Conservation (phyloP, 2,329 filamentous ascomycete genomes). For the Exophiala sp. region DNA sequence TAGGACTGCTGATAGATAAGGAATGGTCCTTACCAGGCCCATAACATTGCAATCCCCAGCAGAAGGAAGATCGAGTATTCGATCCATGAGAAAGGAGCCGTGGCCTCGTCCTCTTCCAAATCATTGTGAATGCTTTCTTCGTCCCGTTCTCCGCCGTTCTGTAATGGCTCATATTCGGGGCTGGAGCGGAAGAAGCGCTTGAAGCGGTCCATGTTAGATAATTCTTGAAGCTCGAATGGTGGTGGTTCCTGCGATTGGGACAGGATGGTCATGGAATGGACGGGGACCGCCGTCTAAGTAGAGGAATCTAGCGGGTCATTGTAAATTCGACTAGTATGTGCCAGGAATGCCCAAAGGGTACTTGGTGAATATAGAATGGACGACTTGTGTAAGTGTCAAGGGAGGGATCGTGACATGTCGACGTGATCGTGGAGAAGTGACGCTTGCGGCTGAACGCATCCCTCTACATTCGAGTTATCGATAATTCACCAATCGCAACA, state of each 20-base stretch:
- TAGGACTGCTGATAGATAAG: no score
- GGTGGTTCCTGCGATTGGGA: conserved; percentile 5
- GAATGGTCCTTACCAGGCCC: conserved; percentile 69
- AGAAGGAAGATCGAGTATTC: conserved; percentile 82
- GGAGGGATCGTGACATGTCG: not conserved
- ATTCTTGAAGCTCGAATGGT: conserved; percentile 23
- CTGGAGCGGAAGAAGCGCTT: conserved; percentile 33
- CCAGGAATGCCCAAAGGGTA: no score
- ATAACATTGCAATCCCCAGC: conserved; percentile 88
- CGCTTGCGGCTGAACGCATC: not conserved
- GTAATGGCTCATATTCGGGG: conserved; percentile 32
- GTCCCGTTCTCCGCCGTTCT: conserved; percentile 20
- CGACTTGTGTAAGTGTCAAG: conserved; percentile 1
- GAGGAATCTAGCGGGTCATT: conserved; percentile 11
- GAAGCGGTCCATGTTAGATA: conserved; percentile 34
- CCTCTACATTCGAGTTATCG: no score
- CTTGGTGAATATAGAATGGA: no score
- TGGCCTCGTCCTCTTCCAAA: conserved; percentile 10
- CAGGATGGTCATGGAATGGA: conserved; percentile 10
- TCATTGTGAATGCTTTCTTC: conserved; percentile 14
- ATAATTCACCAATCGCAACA: no score
- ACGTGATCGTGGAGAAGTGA: not conserved
- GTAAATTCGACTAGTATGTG: no score
- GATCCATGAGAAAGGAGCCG: conserved; percentile 65
- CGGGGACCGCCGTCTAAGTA: conserved; percentile 12